Evolutionary conservation across 768 basidiomycete species (phyloP), one percentile per base, ranked within the genome.

Genomic region (Pisolithus orientalis): DNA sequence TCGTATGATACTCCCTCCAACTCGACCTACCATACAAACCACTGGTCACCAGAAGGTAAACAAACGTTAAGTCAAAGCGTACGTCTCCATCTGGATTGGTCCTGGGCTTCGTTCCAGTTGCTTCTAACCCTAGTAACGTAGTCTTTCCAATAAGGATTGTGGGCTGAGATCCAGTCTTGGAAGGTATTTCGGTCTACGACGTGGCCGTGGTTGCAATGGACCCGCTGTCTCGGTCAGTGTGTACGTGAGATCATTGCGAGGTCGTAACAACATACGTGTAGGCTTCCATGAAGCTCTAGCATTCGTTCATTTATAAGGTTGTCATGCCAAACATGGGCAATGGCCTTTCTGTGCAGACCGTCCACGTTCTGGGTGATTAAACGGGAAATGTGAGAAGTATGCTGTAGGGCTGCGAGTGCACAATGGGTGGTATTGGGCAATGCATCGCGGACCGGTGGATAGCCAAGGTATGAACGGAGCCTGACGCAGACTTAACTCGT

Each of bases 51-150:
- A n/a, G 40, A 34, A 29, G 24, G 6, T 27, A 24, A 42, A 5
- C 37, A 50, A 49, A 46, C 38, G 14, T 50, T 29, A 38, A 17
- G 46, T 13, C 14, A 45, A 42, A 6, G 76, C 78, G 52, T 58
- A 90, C 94, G 72, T 96, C 94, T 65, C 94, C 94, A 59, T 95
- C 94, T 10, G 94, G 94, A 65, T 95, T 95, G 25, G 89, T 94
- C 53, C 90, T 77, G 1, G 80, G 85, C 51, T 79, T 77, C 42
- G 69, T 65, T 5, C 83, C 81, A 0, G 76, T 76, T 27, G 69
- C 69, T 62, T 84, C 82, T 45, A 87, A 66, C 42, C 85, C 80
- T n/a, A 51, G 85, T 81, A 16, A 80, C 75, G 59, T 80, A 87
- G 6, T 75, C 74, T 53, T 81, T 81, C 92, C 92, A 95, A 45